Evolutionary conservation across 2,329 filamentous ascomycete genomes (phyloP), one percentile per base, ranked within the genome.

Genomic region (Dactylellina parvicollis): DNA sequence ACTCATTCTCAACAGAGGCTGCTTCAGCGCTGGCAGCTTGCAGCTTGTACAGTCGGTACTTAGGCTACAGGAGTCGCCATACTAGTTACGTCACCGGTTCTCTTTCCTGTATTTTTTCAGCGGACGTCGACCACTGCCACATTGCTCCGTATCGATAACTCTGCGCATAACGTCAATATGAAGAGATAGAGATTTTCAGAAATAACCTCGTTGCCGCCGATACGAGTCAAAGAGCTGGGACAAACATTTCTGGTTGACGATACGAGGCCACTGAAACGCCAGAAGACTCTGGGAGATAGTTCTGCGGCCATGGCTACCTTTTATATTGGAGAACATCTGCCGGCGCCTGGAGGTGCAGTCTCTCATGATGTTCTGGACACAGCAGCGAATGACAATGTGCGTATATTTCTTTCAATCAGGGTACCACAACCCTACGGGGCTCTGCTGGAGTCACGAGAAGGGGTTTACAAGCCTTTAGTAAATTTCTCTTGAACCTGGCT

Each of bases 251-350:
- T 24, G 14, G n/a, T 60, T n/a, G 52, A 47, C 28, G 24, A 12
- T 30, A 32, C 4, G 16, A 46, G 22, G 9, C 8, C 22, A 26
- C 10, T 14, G 12, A 56, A 72, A 42, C 36, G 22, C 10, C 34
- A 36, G 44, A 65, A 65, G 46, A 34, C 36, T 28, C 66, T 66
- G 69, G 54, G 42, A 12, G 69, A 66, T 4, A 24, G 18, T n/a
- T 16, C 59, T 36, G 60, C 52, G 16, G 54, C 47, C 28, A 42
- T 50, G 40, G 16, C 49, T 34, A 38, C 26, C 42, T 66, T 56
- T 20, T 74, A 59, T 50, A 74, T 74, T 40, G 70, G 70, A 36
- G 70, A 74, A 34, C 70, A 74, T 50, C 56, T 74, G 10, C 70
- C 70, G n/a, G 70, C 62, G 16, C 70, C 70, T 44, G 57, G 52